These are phyloP conservation scores for Penicillium sp. DNA, from an alignment of 2,329 filamentous ascomycete genomes.

Conservation along the genomic window DNA sequence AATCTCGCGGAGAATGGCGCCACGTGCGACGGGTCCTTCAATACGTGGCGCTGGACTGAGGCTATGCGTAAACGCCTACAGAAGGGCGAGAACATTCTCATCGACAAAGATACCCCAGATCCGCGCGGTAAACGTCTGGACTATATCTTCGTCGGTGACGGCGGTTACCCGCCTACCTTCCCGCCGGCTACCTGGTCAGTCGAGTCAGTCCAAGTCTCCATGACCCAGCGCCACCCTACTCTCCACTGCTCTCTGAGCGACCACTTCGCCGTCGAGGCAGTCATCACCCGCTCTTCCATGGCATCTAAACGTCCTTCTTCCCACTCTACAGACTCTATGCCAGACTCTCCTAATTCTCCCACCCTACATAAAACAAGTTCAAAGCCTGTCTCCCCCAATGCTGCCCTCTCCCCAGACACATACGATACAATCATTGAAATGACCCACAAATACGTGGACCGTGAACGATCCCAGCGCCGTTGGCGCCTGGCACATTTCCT, in stretches of 20 bases:
- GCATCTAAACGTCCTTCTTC: constrained; percentile 3
- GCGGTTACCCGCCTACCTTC: constrained; percentile 36
- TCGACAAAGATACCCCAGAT: constrained; percentile 68
- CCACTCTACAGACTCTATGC: constrained; percentile 1
- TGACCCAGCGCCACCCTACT: constrained; percentile 76
- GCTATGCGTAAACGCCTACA: constrained; percentile 66
- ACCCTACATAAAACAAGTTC: constrained; percentile 18
- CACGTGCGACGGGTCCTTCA: constrained; percentile 80
- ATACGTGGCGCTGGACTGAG: constrained; percentile 91
- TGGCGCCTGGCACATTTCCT: constrained; percentile 75
- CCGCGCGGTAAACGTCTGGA: constrained; percentile 81
- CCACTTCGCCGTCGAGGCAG: constrained; percentile 87
- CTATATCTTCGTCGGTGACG: constrained; percentile 81
- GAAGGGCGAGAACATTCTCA: constrained; percentile 61
- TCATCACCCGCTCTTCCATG: constrained; percentile 54
- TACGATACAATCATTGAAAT: constrained; percentile 74
- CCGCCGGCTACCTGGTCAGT: constrained; percentile 63
- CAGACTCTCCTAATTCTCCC: constrained; percentile 9
- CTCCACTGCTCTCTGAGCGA: constrained; percentile 87
- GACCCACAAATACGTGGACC: constrained; percentile 64
- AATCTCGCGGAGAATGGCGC: constrained; percentile 80
- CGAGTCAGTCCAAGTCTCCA: constrained; percentile 68
- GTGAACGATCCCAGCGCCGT: constrained; percentile 70
- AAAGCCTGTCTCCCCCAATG: constrained; percentile 23
- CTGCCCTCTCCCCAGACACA: constrained; percentile 47